These are phyloP conservation scores for Ascosphaera aggregata DNA, from an alignment of 2,329 filamentous ascomycete genomes.

Conservation along the genomic window DNA sequence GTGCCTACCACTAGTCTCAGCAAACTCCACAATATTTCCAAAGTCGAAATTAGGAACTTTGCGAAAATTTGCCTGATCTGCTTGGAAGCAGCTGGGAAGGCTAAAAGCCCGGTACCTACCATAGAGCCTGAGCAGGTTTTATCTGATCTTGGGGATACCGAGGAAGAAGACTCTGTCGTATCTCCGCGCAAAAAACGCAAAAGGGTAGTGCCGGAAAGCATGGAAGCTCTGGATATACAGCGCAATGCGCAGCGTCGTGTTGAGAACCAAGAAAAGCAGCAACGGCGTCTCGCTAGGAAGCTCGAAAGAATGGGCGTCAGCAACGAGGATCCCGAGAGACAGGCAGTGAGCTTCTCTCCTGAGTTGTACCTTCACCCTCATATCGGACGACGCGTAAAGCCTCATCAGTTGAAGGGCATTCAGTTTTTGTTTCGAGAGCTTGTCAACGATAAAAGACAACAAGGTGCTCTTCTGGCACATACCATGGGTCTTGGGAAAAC, in stretches of 20 bases:
- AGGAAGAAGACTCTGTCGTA: slow-evolving; percentile 2
- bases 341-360: slow-evolving; percentile 22
- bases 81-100: not conserved
- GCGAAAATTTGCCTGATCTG: not conserved
- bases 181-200: slow-evolving; percentile 25
- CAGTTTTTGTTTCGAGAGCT: slow-evolving; percentile 79
- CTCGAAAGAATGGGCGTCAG: slow-evolving; percentile 12
- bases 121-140: not conserved
- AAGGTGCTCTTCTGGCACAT: slow-evolving; percentile 67
- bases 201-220: slow-evolving; percentile 23
- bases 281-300: slow-evolving; percentile 12
- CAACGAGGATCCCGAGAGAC: slow-evolving; percentile 20
- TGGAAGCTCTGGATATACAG: slow-evolving; percentile 29
- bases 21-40: not conserved
- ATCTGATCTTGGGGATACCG: not conserved
- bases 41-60: not conserved
- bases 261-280: slow-evolving; percentile 30
- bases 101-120: not conserved
- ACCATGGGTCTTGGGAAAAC: slow-evolving; percentile 88
- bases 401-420: slow-evolving; percentile 60
- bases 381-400: slow-evolving; percentile 45
- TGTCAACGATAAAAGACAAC: slow-evolving; percentile 34
- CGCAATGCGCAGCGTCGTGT: slow-evolving; percentile 30
- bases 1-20: not conserved
- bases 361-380: slow-evolving; percentile 31